These are phyloP conservation scores for Rutstroemia sp. DNA, from an alignment of 2,329 filamentous ascomycete genomes.

Conservation along the genomic window DNA sequence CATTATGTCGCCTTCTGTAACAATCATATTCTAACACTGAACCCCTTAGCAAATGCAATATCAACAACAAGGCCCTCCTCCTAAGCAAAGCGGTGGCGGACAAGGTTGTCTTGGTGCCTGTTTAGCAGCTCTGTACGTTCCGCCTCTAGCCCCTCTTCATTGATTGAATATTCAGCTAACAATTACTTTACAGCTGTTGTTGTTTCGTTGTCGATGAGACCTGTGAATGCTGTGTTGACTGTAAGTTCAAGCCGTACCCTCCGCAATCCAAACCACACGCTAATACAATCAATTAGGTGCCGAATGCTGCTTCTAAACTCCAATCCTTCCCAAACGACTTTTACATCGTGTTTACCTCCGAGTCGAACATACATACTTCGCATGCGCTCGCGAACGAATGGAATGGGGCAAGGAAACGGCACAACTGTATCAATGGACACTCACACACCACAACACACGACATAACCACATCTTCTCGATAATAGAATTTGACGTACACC, in stretches of 20 bases:
- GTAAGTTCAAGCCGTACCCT: conserved; percentile 22
- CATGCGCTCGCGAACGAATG: too few species aligned
- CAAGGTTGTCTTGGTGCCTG: conserved; percentile 39
- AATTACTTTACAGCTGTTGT: conserved; percentile 32
- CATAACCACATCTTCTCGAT: too few species aligned
- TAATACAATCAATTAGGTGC: background rate
- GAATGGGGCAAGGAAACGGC: too few species aligned
- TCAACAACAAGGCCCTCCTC: conserved; percentile 33
- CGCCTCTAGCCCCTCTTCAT: background rate
- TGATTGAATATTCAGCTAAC: background rate
- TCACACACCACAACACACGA: too few species aligned
- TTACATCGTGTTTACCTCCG: background rate
- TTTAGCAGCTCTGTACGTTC: conserved; percentile 34
- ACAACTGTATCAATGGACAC: too few species aligned
- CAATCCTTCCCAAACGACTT: background rate
- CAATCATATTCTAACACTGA: conserved; percentile 15
- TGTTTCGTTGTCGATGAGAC: conserved; percentile 45
- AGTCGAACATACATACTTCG: too few species aligned
- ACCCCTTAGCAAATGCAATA: conserved; percentile 37
- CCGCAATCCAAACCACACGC: background rate
- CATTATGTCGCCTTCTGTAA: background rate
- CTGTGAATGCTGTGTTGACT: conserved; percentile 43
- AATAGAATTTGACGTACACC: too few species aligned
- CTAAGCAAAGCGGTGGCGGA: conserved; percentile 31
- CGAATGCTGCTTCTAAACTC: background rate